Evolutionary conservation across 177 flowering plant genomes (phyloP).

Genomic region (Vitis hybrid): DNA sequence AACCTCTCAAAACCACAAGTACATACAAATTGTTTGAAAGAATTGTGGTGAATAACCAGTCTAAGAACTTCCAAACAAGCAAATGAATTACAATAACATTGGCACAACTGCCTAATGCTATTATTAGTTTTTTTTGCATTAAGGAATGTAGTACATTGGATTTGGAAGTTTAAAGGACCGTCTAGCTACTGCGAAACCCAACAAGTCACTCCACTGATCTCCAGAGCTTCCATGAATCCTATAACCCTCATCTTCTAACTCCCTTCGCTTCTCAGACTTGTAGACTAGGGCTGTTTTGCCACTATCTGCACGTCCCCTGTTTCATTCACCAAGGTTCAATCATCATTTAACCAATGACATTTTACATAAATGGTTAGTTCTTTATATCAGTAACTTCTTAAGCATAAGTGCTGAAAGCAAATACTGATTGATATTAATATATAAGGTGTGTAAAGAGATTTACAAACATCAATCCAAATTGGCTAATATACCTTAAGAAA

Average conservation of each 20-base stretch:
- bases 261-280: constrained; percentile 69
- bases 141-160: constrained; percentile 76
- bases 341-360: background rate
- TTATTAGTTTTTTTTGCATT: background rate
- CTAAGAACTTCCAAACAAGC: too few species aligned
- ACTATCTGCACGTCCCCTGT: constrained; percentile 54
- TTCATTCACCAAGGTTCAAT: constrained; percentile 8
- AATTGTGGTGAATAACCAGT: too few species aligned
- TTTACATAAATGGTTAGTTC: background rate
- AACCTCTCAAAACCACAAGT: too few species aligned
- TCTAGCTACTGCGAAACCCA: constrained; percentile 50
- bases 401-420: too few species aligned
- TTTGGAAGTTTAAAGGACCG: constrained; percentile 82
- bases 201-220: constrained; percentile 84
- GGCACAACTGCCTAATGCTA: background rate
- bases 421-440: background rate
- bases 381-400: background rate
- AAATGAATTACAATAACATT: too few species aligned
- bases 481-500: constrained; percentile 51
- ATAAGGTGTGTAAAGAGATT: too few species aligned
- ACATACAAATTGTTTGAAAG: too few species aligned
- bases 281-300: constrained; percentile 54
- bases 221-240: constrained; percentile 71
- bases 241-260: constrained; percentile 52
- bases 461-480: background rate